These are phyloP conservation scores for Dissophora ornata DNA, from an alignment of 192 early-diverging fungal genomes.

Conservation along the genomic window DNA sequence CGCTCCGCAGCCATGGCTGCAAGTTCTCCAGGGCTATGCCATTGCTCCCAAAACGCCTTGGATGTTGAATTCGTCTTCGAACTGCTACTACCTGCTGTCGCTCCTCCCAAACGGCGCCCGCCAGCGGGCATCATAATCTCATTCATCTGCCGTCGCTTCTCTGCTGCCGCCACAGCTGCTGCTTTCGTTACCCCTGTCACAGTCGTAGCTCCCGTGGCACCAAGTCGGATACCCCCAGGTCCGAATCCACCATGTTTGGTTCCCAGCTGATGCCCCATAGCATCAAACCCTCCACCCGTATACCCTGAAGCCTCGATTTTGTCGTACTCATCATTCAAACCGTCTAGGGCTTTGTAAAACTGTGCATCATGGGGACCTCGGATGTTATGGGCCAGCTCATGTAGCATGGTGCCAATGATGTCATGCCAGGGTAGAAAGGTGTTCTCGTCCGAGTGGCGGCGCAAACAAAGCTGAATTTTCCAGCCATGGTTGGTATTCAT, in stretches of 20 bases:
- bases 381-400: constrained; percentile 69
- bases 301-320: constrained; percentile 57
- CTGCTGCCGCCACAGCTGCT: constrained; percentile 66
- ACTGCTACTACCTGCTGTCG: no score
- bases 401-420: constrained; percentile 81
- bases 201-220: neutral
- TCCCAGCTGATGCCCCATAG: constrained; percentile 62
- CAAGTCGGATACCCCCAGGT: neutral
- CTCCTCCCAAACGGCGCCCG: constrained; percentile 57
- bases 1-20: constrained; percentile 78
- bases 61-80: neutral
- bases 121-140: constrained; percentile 71
- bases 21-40: constrained; percentile 66
- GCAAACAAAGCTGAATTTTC: constrained; percentile 75
- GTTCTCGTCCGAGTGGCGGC: constrained; percentile 61
- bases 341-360: constrained; percentile 72
- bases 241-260: constrained; percentile 17
- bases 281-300: constrained; percentile 68
- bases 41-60: constrained; percentile 40
- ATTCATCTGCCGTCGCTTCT: constrained; percentile 58
- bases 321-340: constrained; percentile 72
- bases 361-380: constrained; percentile 71
- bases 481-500: constrained; percentile 76
- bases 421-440: constrained; percentile 70
- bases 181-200: constrained; percentile 28